Evolutionary conservation across 2,329 filamentous ascomycete species (phyloP).

Genomic region (Trichoderma sp.): DNA sequence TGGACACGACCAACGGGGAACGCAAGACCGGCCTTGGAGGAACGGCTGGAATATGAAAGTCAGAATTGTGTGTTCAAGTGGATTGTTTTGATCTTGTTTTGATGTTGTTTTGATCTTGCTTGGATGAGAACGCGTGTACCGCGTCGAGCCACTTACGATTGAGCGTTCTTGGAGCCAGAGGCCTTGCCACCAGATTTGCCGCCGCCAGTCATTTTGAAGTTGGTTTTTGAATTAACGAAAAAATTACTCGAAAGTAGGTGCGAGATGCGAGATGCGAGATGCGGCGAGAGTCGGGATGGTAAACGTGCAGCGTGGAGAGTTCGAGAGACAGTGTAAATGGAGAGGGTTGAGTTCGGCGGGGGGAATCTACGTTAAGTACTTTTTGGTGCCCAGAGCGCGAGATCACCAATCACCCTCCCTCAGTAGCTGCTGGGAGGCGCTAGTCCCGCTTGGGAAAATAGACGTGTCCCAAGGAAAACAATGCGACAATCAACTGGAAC

Average conservation of each 20-base stretch:
- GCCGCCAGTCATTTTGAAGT: conserved; percentile 52
- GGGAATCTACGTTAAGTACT: conserved; percentile 54
- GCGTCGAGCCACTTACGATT: conserved; percentile 71
- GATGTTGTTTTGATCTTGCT: not conserved
- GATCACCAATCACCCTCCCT: conserved; percentile 49
- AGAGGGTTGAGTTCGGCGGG: conserved; percentile 41
- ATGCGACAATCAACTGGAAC: conserved; percentile 10
- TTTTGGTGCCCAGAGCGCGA: conserved; percentile 46
- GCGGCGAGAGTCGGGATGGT: conserved; percentile 29
- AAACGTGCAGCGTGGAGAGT: conserved; percentile 39
- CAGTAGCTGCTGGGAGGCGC: not conserved
- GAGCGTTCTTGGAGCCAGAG: conserved; percentile 97
- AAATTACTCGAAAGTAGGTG: conserved; percentile 18
- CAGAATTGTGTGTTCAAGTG: not conserved
- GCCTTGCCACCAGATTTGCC: conserved; percentile 99
- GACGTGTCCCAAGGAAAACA: conserved; percentile 30
- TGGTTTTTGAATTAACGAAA: conserved; percentile 3
- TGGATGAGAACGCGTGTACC: not conserved
- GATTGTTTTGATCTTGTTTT: not conserved
- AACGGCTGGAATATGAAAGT: conserved; percentile 65
- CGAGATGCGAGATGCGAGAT: conserved; percentile 2
- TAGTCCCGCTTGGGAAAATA: conserved; percentile 31
- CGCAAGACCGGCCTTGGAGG: conserved; percentile 97
- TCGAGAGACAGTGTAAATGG: conserved; percentile 32
- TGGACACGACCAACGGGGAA: conserved; percentile 99